Evolutionary conservation across 2,329 filamentous ascomycete genomes (phyloP).

Genomic region (Aureobasidium pullulans): DNA sequence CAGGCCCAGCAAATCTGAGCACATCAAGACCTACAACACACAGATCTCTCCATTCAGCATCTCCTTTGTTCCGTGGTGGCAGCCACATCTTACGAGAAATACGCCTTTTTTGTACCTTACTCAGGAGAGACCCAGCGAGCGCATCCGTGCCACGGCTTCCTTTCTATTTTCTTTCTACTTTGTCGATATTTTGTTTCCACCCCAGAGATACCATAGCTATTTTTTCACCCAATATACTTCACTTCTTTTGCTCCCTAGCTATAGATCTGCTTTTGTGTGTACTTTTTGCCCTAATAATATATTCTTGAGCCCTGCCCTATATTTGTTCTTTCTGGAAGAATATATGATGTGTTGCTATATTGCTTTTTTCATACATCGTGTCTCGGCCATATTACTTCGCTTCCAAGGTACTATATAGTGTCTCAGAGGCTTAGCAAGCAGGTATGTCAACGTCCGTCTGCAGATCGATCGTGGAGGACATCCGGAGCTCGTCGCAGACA

Average conservation of each 20-base stretch:
- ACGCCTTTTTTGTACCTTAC: neutral
- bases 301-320: neutral
- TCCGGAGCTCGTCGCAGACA: too few species aligned
- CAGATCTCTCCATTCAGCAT: neutral
- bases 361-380: neutral
- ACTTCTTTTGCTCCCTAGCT: neutral
- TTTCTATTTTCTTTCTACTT: neutral
- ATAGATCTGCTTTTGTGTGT: neutral
- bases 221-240: neutral
- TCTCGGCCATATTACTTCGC: neutral
- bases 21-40: neutral
- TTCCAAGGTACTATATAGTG: neutral
- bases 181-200: neutral
- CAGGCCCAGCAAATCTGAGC: neutral
- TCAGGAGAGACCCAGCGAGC: neutral
- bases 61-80: neutral
- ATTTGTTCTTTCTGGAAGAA: neutral
- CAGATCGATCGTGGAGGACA: too few species aligned
- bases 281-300: neutral
- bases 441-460: neutral
- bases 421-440: neutral
- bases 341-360: neutral
- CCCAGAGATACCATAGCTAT: constrained; percentile 10
- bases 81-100: constrained; percentile 3
- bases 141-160: too few species aligned